These are phyloP conservation scores for Cupressus sempervirens DNA, from an alignment of 75 land plant species.

Conservation along the genomic window DNA sequence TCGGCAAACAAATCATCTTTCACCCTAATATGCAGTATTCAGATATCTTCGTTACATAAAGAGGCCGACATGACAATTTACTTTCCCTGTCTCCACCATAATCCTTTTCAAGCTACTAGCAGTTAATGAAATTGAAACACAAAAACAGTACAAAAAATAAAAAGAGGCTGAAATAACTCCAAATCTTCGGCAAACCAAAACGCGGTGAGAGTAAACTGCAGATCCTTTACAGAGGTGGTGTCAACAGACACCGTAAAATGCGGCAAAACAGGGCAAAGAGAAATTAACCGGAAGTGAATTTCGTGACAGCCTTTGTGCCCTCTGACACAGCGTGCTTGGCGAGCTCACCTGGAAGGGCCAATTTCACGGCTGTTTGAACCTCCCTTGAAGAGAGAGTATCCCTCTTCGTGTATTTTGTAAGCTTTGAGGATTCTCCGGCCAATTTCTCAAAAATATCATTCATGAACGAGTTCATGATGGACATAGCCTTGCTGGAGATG, in stretches of 20 bases:
- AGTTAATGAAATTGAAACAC: no score
- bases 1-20: no score
- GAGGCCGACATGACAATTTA: no score
- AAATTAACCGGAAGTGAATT: not conserved
- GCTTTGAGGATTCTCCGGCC: conserved; percentile 51
- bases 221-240: not conserved
- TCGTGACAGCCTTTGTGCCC: conserved; percentile 59
- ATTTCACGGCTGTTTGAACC: conserved; percentile 54
- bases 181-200: no score
- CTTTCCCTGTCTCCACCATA: no score
- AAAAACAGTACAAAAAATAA: no score
- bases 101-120: no score
- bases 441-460: conserved; percentile 75
- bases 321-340: conserved; percentile 68
- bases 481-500: conserved; percentile 68
- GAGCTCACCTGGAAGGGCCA: conserved; percentile 69
- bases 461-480: conserved; percentile 56
- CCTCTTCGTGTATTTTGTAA: conserved; percentile 39
- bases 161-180: no score
- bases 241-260: conserved; percentile 1
- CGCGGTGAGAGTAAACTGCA: not conserved
- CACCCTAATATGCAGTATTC: no score
- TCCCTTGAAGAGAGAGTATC: conserved; percentile 62
- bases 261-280: not conserved
- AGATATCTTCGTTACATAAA: no score